Conservation (phyloP, 2,329 filamentous ascomycete species). For the Nectriaceae sp. region DNA sequence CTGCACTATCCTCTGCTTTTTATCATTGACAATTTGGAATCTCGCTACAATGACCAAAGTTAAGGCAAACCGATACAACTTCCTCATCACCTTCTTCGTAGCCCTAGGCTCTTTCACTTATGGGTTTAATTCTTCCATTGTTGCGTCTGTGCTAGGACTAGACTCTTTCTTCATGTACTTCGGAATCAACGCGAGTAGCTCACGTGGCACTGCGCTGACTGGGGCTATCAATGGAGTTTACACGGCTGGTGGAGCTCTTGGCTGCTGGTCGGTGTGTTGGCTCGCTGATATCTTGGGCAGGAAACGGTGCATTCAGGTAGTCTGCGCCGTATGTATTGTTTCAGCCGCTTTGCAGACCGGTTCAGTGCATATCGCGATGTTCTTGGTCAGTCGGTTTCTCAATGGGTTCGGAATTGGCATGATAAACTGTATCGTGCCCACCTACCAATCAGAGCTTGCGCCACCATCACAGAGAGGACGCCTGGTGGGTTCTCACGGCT, state of each 20-base stretch:
- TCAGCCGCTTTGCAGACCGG: not conserved
- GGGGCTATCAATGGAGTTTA: not conserved
- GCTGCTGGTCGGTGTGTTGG: not conserved
- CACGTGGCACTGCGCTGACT: not conserved
- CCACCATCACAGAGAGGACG: not conserved
- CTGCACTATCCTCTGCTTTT: too few relatives aligned
- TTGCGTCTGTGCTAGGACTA: not conserved
- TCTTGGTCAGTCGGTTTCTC: not conserved
- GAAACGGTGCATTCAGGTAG: not conserved
- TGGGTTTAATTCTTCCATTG: constrained; percentile 1
- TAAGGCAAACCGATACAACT: constrained; percentile 1
- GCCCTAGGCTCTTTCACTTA: constrained; percentile 1
- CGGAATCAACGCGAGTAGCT: not conserved
- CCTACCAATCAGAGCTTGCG: constrained; percentile 1
- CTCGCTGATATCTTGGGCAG: not conserved
- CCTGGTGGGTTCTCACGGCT: constrained; percentile 1
- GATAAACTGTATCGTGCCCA: not conserved
- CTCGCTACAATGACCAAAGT: not conserved
- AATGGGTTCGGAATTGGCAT: not conserved
- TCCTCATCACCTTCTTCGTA: not conserved
- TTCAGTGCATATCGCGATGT: not conserved
- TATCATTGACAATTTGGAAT: too few relatives aligned
- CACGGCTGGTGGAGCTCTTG: not conserved
- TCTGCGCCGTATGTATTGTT: not conserved
- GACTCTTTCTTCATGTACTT: not conserved